Percentiles rank a stretch among this genome's conserved stretches.
These are phyloP conservation scores for Polytolypa hystricis DNA, from an alignment of 2,329 filamentous ascomycete species.

Conservation along the genomic window DNA sequence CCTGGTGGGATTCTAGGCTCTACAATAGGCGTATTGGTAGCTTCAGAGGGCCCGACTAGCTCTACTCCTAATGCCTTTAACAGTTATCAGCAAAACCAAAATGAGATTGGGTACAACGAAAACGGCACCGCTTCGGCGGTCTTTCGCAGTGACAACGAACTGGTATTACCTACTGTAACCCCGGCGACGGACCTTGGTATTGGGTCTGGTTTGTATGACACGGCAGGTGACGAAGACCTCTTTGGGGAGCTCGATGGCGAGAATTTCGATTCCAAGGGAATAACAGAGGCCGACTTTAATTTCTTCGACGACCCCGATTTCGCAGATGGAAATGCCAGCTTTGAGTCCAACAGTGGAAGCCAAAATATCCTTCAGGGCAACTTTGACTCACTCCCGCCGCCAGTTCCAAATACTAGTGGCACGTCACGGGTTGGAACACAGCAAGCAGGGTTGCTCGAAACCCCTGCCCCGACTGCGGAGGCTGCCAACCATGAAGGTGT, in stretches of 20 bases:
- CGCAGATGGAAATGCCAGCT: slow-evolving; percentile 11
- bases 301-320: slow-evolving; percentile 50
- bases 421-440: too few relatives aligned
- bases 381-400: too few relatives aligned
- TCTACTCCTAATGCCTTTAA: slow-evolving; percentile 17
- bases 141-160: slow-evolving; percentile 12
- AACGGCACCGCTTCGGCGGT: slow-evolving; percentile 8
- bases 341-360: too few relatives aligned
- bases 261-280: slow-evolving; percentile 42
- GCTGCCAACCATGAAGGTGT: too few relatives aligned
- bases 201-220: slow-evolving; percentile 31
- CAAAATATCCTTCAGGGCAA: too few relatives aligned
- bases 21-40: background rate
- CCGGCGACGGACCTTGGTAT: slow-evolving; percentile 20
- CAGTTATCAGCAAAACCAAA: slow-evolving; percentile 10
- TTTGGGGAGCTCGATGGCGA: slow-evolving; percentile 48
- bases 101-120: slow-evolving; percentile 10
- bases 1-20: slow-evolving; percentile 22
- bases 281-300: slow-evolving; percentile 53
- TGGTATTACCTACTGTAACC: slow-evolving; percentile 16
- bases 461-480: too few relatives aligned
- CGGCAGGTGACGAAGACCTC: slow-evolving; percentile 42
- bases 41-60: slow-evolving; percentile 6
- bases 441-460: too few relatives aligned
- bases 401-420: too few relatives aligned